Base-by-base conservation (phyloP, 2,329 filamentous ascomycete genomes). In the Xylariaceae sp. region DNA sequence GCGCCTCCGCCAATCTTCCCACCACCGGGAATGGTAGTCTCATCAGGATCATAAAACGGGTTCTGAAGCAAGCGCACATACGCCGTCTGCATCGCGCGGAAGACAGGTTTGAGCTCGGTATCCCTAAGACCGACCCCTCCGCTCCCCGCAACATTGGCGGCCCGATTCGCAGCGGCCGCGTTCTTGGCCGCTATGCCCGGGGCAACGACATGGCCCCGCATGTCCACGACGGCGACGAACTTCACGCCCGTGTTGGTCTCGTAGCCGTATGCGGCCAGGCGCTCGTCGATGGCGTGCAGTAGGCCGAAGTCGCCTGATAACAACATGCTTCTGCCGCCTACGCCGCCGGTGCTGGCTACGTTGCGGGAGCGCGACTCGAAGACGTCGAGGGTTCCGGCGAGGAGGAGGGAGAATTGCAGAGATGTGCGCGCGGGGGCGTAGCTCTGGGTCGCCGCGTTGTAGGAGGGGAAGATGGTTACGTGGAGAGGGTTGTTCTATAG, bases 171-270 rank as follows among this genome's bases (percentile, higher is more conserved):
- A 6, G 55, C 51, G 18, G 48, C 13, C 7, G 56, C 4, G 35
- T 15, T 49, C 30, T 39, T 59, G 39, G 45, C 41, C 13, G 11
- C 13, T 45, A n/a, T 11, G 13, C 41, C 41, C 7, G 41, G 34
- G 4, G 58, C 70, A 54, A 74, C 75, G 53, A 82, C 77, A 18
- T 88, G 80, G 1, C 92, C 92, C 66, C 92, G 86, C 83, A 96
- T 91, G 76, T 99, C 93, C 35, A 97, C 88, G 2, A 97, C 85
- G 63, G 92, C 88, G 39, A 97, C 86, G 70, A 99, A 87, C 72
- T 93, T 92, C 64, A 96, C 86, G 47, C 92, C 92, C 30, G 94
- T 97, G 75, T 96, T 97, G 58, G 94, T 97, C 75, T 97, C 84
- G 85, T 90, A 97, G 69, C 94, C 94, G 77, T 97, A 99, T 66